phyloP scores from a whole-genome alignment of 2,329 filamentous ascomycete species.

The Penicillium glabrum region DNA sequence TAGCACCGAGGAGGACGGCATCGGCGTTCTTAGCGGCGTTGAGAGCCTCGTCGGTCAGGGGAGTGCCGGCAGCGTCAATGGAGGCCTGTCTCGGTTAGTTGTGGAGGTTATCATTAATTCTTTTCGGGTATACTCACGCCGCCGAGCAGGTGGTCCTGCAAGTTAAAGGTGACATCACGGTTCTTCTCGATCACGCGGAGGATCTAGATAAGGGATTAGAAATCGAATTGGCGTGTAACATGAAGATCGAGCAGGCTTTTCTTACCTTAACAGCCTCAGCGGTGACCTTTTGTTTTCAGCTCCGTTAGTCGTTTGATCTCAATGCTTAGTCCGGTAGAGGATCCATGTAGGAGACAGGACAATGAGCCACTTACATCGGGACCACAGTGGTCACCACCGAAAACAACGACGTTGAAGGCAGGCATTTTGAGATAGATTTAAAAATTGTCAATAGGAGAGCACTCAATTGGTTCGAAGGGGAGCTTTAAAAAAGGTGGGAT shows the following conservation, averaged over 20 bases:
- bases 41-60: slow-evolving; percentile 81
- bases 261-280: slow-evolving; percentile 80
- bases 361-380: slow-evolving; percentile 64
- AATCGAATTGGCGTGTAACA: background rate
- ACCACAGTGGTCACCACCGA: slow-evolving; percentile 80
- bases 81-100: slow-evolving; percentile 63
- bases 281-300: slow-evolving; percentile 60
- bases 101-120: too few relatives aligned
- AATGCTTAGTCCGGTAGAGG: background rate
- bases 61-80: slow-evolving; percentile 75
- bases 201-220: slow-evolving; percentile 52
- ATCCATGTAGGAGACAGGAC: background rate
- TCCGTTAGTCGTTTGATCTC: slow-evolving; percentile 8
- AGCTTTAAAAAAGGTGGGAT: slow-evolving; percentile 24
- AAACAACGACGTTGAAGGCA: slow-evolving; percentile 75
- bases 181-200: slow-evolving; percentile 74
- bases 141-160: slow-evolving; percentile 85
- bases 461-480: slow-evolving; percentile 16
- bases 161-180: slow-evolving; percentile 77
- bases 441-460: slow-evolving; percentile 12
- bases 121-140: slow-evolving; percentile 65
- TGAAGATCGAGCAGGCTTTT: background rate
- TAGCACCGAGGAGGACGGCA: slow-evolving; percentile 87
- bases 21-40: slow-evolving; percentile 79
- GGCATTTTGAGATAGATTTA: slow-evolving; percentile 54